Evolutionary conservation across 2,329 filamentous ascomycete species (phyloP).

Genomic region (Zymoseptoria tritici): DNA sequence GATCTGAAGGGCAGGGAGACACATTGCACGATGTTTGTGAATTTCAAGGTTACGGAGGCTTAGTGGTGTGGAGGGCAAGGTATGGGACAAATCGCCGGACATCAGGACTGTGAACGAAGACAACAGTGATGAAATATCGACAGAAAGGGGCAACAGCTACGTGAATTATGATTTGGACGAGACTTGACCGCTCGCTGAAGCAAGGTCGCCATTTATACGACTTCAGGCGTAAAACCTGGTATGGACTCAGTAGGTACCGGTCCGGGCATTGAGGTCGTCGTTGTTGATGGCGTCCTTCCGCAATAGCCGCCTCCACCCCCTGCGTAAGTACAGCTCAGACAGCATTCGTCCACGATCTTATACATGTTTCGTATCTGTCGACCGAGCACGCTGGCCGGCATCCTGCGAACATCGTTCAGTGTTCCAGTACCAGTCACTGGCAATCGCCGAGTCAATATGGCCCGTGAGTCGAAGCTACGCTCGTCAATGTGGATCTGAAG

Average conservation of each 20-base stretch:
- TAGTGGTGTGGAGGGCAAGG: neutral
- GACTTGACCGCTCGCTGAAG: neutral
- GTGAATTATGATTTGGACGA: neutral
- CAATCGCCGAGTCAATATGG: neutral
- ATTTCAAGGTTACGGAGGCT: constrained; percentile 50
- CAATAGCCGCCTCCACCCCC: neutral
- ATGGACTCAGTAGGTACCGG: neutral
- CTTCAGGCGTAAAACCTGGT: neutral
- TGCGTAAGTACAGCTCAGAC: neutral
- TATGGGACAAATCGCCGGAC: neutral
- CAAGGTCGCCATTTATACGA: neutral
- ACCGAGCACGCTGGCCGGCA: neutral
- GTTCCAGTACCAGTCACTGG: neutral
- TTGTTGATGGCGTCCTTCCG: neutral
- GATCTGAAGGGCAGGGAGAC: constrained; percentile 60
- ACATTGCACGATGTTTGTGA: constrained; percentile 53
- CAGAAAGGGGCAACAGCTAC: neutral
- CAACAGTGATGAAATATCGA: neutral
- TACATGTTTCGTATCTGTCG: neutral
- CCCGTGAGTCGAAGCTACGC: neutral
- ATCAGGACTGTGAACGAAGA: neutral
- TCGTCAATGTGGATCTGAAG: neutral
- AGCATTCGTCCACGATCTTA: neutral
- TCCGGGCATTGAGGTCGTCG: neutral
- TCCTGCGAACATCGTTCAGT: neutral